Evolutionary conservation across 148 eudicot species (phyloP), one percentile per base, ranked within the genome.

Genomic region (Spergularia marina): DNA sequence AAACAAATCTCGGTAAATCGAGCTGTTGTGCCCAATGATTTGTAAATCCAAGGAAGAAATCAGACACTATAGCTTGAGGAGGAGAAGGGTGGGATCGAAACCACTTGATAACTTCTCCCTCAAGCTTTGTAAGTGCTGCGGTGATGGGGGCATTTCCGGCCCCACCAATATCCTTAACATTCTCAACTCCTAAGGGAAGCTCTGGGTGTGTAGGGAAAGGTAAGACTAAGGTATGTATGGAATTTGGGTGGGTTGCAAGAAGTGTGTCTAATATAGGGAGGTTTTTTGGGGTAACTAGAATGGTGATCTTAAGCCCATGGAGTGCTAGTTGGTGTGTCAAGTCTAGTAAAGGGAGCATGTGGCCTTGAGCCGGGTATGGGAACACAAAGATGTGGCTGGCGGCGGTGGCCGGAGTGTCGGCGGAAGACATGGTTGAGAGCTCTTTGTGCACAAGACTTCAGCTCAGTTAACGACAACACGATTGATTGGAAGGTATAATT

Each of bases 301-400:
- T 71, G 82, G 92, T 88, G 13, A 84, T 67, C 70, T 74, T 80
- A 20, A 88, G 65, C 13, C 91, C 89, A 20, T 74, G 70, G 65
- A 76, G 74, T 51, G 84, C 72, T 69, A 92, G 78, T 60, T 80
- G 83, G 79, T 78, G 87, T 47, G 90, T 77, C 1, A 90, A 77
- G 77, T 92, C 94, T 12, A 90, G 87, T 66, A 88, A 77, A 6
- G 89, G 78, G 1, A 90, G 85, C 75, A 88, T 84, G 76, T 92
- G 94, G 44, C 97, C 92, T 76, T 83, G 89, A 0, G 92, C 89
- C 8, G 97, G 92, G 77, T 52, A 88, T 20, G 97, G 97, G 58
- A 86, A 75, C n/a, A 87, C 76, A 0, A 92, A 73, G 20, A 90
- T 63, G 76, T 92, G 92, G 70, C 75, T 65, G 25, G 49, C 25